phyloP scores from a whole-genome alignment of 1,139 yeast genomes.

The Kurtzmaniella natalensis region DNA sequence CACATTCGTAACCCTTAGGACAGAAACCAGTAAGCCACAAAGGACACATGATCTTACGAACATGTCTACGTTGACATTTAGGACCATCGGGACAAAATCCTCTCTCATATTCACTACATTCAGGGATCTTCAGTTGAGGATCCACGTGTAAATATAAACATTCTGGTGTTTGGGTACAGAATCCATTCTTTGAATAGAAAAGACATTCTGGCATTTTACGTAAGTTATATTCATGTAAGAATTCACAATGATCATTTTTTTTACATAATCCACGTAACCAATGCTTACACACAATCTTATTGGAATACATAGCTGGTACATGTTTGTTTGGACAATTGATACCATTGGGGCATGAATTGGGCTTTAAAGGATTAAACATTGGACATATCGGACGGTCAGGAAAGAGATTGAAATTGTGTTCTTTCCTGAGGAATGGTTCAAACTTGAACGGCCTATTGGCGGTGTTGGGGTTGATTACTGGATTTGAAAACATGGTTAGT shows the following conservation, averaged over 20 bases:
- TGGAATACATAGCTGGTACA: conserved; percentile 73
- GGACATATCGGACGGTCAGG: conserved; percentile 91
- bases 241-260: conserved; percentile 95
- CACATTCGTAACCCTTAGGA: conserved; percentile 68
- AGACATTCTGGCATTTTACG: conserved; percentile 97
- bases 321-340: conserved; percentile 84
- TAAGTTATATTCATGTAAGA: conserved; percentile 88
- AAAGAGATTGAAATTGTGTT: conserved; percentile 77
- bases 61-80: conserved; percentile 76
- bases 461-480: conserved; percentile 42
- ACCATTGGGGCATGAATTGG: conserved; percentile 78
- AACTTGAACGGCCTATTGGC: conserved; percentile 58
- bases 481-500: too few relatives aligned
- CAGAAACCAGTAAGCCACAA: conserved; percentile 87
- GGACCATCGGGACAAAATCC: conserved; percentile 97
- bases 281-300: conserved; percentile 91
- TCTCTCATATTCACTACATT: conserved; percentile 74
- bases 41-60: conserved; percentile 76
- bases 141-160: conserved; percentile 91
- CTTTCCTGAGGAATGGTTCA: conserved; percentile 77
- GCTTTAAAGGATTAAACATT: conserved; percentile 54
- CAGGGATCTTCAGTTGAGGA: conserved; percentile 83
- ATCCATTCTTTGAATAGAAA: conserved; percentile 82
- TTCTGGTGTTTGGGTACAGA: conserved; percentile 91
- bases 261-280: conserved; percentile 98